phyloP scores from a whole-genome alignment of 345 rosid species.

The Euphorbia tirucalli region DNA sequence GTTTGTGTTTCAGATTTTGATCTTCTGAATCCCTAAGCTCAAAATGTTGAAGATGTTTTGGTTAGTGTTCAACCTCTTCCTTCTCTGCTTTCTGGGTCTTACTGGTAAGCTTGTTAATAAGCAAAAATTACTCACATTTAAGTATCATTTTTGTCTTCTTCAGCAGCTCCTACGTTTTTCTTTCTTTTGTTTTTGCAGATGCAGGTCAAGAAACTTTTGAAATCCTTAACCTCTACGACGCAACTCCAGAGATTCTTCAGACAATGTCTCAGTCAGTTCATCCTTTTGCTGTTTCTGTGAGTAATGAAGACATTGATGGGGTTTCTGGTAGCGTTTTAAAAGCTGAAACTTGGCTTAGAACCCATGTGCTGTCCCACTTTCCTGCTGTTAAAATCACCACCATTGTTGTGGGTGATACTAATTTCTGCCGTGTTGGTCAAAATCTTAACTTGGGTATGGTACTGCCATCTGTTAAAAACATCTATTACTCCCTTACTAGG shows the following conservation, averaged over 20 bases:
- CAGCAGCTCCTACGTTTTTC: too few species aligned
- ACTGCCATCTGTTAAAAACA: constrained; percentile 50
- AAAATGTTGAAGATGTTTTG: constrained; percentile 26
- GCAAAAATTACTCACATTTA: background rate
- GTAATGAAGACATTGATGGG: constrained; percentile 38
- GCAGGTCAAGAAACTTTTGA: constrained; percentile 56
- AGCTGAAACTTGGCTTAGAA: constrained; percentile 74
- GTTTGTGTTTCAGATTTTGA: background rate
- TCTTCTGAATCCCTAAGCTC: background rate
- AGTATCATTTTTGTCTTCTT: background rate
- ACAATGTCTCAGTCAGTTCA: constrained; percentile 27
- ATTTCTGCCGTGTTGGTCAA: constrained; percentile 39
- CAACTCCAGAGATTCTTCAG: constrained; percentile 29
- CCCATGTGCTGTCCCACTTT: constrained; percentile 57
- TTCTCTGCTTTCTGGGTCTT: constrained; percentile 43
- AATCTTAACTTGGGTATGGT: constrained; percentile 37
- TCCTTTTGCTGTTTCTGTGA: constrained; percentile 49
- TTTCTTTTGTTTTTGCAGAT: constrained; percentile 31
- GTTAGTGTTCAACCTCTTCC: constrained; percentile 27
- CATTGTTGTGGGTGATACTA: constrained; percentile 47
- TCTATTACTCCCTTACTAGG: constrained; percentile 57
- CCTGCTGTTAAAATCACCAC: constrained; percentile 63
- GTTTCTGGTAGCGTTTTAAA: constrained; percentile 54
- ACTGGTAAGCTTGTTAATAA: constrained; percentile 36
- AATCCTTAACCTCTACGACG: constrained; percentile 32